phyloP scores from a whole-genome alignment of 2,329 filamentous ascomycete species.

The Eutypa lata region DNA sequence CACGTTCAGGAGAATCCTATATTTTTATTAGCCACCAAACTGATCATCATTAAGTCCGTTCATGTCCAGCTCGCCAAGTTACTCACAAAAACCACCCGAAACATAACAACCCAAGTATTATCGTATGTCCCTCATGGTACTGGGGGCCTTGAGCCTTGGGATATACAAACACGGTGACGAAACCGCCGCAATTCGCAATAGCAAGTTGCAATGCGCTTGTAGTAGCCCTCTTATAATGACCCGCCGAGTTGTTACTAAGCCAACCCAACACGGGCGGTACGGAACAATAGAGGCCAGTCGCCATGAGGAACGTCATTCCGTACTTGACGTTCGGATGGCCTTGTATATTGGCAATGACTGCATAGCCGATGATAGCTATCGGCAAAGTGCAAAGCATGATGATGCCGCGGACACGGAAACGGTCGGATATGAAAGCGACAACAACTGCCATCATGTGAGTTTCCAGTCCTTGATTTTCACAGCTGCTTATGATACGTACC shows the following conservation, averaged over 20 bases:
- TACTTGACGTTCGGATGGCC: slow-evolving; percentile 52
- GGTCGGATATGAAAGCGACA: slow-evolving; percentile 58
- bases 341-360: slow-evolving; percentile 58
- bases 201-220: slow-evolving; percentile 63
- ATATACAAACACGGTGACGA: slow-evolving; percentile 64
- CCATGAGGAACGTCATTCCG: slow-evolving; percentile 67
- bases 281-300: slow-evolving; percentile 60
- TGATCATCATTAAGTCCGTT: too few species aligned
- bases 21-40: slow-evolving; percentile 15
- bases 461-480: background rate
- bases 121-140: slow-evolving; percentile 59
- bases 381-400: slow-evolving; percentile 63
- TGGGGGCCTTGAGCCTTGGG: slow-evolving; percentile 52
- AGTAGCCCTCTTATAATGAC: slow-evolving; percentile 67
- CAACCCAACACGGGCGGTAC: slow-evolving; percentile 63
- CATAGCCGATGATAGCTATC: slow-evolving; percentile 64
- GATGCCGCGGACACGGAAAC: slow-evolving; percentile 54
- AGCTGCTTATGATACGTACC: slow-evolving; percentile 29
- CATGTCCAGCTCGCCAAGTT: too few species aligned
- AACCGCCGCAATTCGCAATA: slow-evolving; percentile 65
- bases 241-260: slow-evolving; percentile 50
- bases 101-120: slow-evolving; percentile 57
- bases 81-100: slow-evolving; percentile 64
- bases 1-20: slow-evolving; percentile 57
- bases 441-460: slow-evolving; percentile 32